Percentiles rank a stretch among this genome's conserved stretches.
Evolutionary conservation across 129 eudicot genomes (phyloP).

Genomic region (Erigeron canadensis): DNA sequence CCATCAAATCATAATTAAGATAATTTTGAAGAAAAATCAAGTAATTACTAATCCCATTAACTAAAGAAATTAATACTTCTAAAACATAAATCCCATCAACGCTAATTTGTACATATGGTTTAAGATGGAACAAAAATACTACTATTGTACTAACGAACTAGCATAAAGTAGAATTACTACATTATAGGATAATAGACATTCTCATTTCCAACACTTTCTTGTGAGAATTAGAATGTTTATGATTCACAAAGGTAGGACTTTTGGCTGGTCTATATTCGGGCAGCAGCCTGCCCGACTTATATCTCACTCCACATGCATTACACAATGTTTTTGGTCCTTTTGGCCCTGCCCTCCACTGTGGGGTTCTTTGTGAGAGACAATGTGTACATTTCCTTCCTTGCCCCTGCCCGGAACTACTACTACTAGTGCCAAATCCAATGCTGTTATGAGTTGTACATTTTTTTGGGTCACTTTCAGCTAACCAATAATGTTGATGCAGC

Average conservation of each 20-base stretch:
- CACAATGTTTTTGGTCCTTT: constrained; percentile 65
- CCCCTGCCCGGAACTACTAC: constrained; percentile 27
- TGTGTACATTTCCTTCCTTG: constrained; percentile 56
- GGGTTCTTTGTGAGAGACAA: constrained; percentile 55
- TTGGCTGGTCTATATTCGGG: constrained; percentile 73
- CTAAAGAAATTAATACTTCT: background rate
- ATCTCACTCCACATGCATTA: constrained; percentile 81
- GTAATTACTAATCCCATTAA: background rate
- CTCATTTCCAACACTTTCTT: constrained; percentile 63
- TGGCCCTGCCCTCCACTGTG: constrained; percentile 66
- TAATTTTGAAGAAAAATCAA: too few relatives aligned
- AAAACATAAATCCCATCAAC: constrained; percentile 18
- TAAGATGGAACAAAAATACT: constrained; percentile 23
- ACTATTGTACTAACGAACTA: constrained; percentile 21
- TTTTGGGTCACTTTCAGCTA: constrained; percentile 45
- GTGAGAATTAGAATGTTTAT: constrained; percentile 62
- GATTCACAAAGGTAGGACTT: constrained; percentile 60
- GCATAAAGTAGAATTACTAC: background rate
- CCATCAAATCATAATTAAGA: too few relatives aligned
- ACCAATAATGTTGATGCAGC: constrained; percentile 27
- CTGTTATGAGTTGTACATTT: constrained; percentile 28
- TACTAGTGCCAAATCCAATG: constrained; percentile 6
- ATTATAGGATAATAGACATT: constrained; percentile 35
- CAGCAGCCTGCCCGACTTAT: constrained; percentile 65
- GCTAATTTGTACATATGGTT: constrained; percentile 24